Conservation (phyloP, 345 rosid genomes). For the Aquilaria malaccensis region DNA sequence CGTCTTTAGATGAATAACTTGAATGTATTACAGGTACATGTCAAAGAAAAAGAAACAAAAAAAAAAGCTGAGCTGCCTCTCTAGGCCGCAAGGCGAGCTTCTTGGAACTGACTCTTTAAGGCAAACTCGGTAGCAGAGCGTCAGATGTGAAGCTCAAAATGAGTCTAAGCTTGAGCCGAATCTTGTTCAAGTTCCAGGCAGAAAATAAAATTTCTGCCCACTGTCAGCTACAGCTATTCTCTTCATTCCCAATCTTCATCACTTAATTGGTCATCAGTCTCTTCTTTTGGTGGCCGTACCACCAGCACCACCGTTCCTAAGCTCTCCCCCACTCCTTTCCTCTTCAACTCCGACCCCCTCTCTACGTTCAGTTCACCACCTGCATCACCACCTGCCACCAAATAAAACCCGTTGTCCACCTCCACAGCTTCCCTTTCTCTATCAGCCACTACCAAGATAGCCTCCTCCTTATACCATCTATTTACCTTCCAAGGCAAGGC, state of each 20-base stretch:
- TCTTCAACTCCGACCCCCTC: slow-evolving; percentile 63
- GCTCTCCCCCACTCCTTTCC: slow-evolving; percentile 44
- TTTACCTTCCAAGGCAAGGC: slow-evolving; percentile 69
- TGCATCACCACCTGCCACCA: slow-evolving; percentile 30
- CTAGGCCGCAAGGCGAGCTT: too few species aligned
- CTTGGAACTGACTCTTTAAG: too few species aligned
- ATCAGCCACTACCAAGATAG: slow-evolving; percentile 67
- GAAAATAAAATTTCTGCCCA: slow-evolving; percentile 2
- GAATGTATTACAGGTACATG: too few species aligned
- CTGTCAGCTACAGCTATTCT: slow-evolving; percentile 1
- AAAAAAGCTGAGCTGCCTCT: too few species aligned
- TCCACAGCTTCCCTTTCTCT: slow-evolving; percentile 49
- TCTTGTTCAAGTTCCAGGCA: not conserved
- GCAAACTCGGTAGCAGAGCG: too few species aligned
- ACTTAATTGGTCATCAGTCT: slow-evolving; percentile 45
- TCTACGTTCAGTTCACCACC: slow-evolving; percentile 56
- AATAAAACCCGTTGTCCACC: slow-evolving; percentile 56
- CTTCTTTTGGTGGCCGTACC: slow-evolving; percentile 75
- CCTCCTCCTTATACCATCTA: slow-evolving; percentile 63
- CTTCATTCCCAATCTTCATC: slow-evolving; percentile 77
- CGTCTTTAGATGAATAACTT: too few species aligned
- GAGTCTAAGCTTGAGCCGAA: too few species aligned
- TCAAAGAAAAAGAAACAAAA: too few species aligned
- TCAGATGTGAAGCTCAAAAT: too few species aligned
- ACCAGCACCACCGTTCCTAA: slow-evolving; percentile 59